Evolutionary conservation across 1,284 basidiomycete species (phyloP).

Genomic region (Cutaneotrichosporon curvatum): DNA sequence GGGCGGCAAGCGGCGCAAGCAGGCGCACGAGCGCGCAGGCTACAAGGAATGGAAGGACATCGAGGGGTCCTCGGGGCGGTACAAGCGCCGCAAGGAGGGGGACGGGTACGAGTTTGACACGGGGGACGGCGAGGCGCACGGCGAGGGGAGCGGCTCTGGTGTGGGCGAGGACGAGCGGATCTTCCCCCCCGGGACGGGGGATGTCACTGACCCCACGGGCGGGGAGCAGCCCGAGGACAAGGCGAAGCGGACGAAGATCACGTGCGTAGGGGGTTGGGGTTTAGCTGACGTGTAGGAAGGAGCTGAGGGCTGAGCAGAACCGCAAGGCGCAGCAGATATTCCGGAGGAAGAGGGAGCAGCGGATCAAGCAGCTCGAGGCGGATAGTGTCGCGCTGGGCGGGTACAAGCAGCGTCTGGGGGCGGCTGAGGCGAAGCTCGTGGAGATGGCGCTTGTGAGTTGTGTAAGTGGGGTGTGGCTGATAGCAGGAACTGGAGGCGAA

Average conservation of each 20-base stretch:
- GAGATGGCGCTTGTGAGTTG: constrained; percentile 33
- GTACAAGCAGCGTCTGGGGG: constrained; percentile 20
- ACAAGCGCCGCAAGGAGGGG: too few species aligned
- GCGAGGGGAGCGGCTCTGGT: too few species aligned
- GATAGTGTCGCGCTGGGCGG: constrained; percentile 26
- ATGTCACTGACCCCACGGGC: neutral
- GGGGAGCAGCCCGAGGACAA: neutral
- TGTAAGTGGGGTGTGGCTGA: neutral
- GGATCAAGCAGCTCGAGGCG: constrained; percentile 40
- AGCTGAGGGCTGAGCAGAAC: constrained; percentile 41
- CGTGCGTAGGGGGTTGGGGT: neutral
- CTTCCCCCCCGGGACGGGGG: too few species aligned
- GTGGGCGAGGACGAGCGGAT: too few species aligned
- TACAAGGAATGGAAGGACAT: constrained; percentile 29
- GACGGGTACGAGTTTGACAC: too few species aligned
- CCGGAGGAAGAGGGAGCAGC: constrained; percentile 39
- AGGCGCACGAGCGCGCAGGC: constrained; percentile 37
- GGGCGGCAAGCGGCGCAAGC: constrained; percentile 41
- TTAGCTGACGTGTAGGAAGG: constrained; percentile 17
- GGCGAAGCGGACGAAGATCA: neutral
- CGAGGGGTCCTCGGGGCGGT: too few species aligned
- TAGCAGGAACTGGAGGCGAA: constrained; percentile 23
- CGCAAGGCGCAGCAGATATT: constrained; percentile 44
- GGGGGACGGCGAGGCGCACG: too few species aligned
- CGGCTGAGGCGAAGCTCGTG: constrained; percentile 24